Base-by-base conservation (phyloP, 495 filamentous ascomycete species). In the Margaritispora aquatica region DNA sequence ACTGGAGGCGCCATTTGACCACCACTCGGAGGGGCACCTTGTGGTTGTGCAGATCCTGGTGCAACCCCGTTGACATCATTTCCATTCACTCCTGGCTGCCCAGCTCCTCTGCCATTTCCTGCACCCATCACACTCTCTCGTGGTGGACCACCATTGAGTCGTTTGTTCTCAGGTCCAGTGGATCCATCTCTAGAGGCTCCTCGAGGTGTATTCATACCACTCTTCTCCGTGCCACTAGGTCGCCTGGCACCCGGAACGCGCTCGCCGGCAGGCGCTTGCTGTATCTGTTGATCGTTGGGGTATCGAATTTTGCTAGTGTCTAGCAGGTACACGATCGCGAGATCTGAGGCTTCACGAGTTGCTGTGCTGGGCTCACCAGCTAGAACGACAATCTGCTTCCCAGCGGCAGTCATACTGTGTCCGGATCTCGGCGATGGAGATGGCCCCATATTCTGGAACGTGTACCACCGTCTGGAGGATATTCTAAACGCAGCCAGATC, bases 381-480 rank as follows among this genome's bases (percentile, higher is more conserved):
- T 46, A 97, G 75, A 15, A 97, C 90, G 51, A 97, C 88, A 59
- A 99, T 85, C 51, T 92, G 87, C 65, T 96, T 96, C 4, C 88
- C 89, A 63, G 90, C 90, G 4, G 92, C 85, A 0, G 95, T 97
- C 94, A 97, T 97, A 70, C 91, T 95, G 70, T 99, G 95, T 0
- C 95, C 95, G 20, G 92, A 96, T 48, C 95, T 78, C 20, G 94
- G 87, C 7, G 92, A 96, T 0, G 95, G 95, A 2, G 92, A 92
- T 1, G 90, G 93, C 0, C 95, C 95, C 95, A 99, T 99, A 66
- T 99, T 99, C 67, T 97, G 95, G 74, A 99, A 99, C 11, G 93
- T 97, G 68, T 97, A 99, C 95, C 95, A 99, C 36, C 95, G 86
- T 57, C 88, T 84, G 5, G 89, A 88, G 1, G 86, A 83, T 61